phyloP scores from a whole-genome alignment of 140 eudicot genomes.

The Bidens hawaiensis region DNA sequence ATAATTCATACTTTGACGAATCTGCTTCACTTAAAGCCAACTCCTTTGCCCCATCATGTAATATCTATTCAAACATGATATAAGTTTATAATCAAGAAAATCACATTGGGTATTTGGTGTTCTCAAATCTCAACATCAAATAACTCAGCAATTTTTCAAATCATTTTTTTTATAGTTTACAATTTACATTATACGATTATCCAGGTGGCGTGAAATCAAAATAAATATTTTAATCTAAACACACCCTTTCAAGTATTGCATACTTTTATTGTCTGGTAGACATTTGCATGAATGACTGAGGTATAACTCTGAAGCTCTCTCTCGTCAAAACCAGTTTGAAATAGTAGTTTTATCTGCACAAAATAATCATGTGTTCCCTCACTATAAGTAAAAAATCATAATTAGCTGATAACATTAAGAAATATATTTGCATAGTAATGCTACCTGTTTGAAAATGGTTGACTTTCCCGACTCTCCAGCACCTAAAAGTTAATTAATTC shows the following conservation, averaged over 20 bases:
- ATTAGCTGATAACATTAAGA: not conserved
- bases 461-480: conserved; percentile 99
- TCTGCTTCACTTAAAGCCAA: conserved; percentile 65
- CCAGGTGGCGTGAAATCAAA: conserved; percentile 22
- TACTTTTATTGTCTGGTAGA: conserved; percentile 98
- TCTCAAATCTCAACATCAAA: conserved; percentile 13
- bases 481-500: conserved; percentile 35
- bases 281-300: conserved; percentile 92
- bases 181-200: conserved; percentile 8
- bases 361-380: not conserved
- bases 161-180: conserved; percentile 5
- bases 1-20: conserved; percentile 63
- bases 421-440: not conserved
- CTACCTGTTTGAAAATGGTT: conserved; percentile 91
- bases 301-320: conserved; percentile 82
- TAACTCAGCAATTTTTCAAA: conserved; percentile 4
- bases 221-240: conserved; percentile 55
- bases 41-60: conserved; percentile 88
- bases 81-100: conserved; percentile 6
- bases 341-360: conserved; percentile 87
- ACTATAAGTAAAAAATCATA: not conserved
- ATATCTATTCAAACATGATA: conserved; percentile 42
- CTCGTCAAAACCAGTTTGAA: conserved; percentile 93
- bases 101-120: not conserved
- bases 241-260: conserved; percentile 79